A percentile compares a stretch with the other conserved stretches of the same genome.
phyloP scores from a whole-genome alignment of 306 rosid genomes.

The Gastrolobium villosum region DNA sequence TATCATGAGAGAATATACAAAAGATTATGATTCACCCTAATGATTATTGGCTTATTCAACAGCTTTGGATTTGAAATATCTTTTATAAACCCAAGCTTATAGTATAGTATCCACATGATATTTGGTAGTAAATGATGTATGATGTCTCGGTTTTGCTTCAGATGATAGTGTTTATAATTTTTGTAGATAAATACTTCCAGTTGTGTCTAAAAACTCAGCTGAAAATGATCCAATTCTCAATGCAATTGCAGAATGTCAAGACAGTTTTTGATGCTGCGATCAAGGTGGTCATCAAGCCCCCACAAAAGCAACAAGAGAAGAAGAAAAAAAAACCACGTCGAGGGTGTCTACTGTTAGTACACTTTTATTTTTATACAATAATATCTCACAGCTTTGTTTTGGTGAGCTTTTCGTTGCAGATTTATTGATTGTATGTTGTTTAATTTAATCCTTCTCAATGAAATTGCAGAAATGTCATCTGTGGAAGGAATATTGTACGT shows the following conservation, averaged over 20 bases:
- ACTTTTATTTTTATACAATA: not conserved
- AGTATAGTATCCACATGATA: not conserved
- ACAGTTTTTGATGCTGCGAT: slow-evolving; percentile 92
- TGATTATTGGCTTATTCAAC: no score
- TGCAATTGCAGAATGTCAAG: slow-evolving; percentile 84
- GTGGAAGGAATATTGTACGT: slow-evolving; percentile 64
- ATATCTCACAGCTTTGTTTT: slow-evolving; percentile 11
- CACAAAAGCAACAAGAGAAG: slow-evolving; percentile 88
- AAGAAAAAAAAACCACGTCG: slow-evolving; percentile 69
- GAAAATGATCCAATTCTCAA: slow-evolving; percentile 16
- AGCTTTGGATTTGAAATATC: slow-evolving; percentile 18
- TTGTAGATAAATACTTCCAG: not conserved
- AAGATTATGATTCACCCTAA: not conserved
- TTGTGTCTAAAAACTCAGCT: slow-evolving; percentile 8
- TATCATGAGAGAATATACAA: slow-evolving; percentile 1
- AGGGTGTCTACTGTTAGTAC: slow-evolving; percentile 84
- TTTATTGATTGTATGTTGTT: not conserved
- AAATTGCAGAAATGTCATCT: slow-evolving; percentile 68
- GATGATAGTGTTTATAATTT: not conserved
- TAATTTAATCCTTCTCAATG: not conserved
- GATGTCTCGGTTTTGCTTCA: not conserved
- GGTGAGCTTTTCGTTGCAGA: not conserved
- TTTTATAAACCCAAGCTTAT: not conserved
- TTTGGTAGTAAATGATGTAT: not conserved
- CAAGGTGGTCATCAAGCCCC: slow-evolving; percentile 89